phyloP scores from a whole-genome alignment of 2,329 filamentous ascomycete genomes.

The Sordariomycetes sp. region DNA sequence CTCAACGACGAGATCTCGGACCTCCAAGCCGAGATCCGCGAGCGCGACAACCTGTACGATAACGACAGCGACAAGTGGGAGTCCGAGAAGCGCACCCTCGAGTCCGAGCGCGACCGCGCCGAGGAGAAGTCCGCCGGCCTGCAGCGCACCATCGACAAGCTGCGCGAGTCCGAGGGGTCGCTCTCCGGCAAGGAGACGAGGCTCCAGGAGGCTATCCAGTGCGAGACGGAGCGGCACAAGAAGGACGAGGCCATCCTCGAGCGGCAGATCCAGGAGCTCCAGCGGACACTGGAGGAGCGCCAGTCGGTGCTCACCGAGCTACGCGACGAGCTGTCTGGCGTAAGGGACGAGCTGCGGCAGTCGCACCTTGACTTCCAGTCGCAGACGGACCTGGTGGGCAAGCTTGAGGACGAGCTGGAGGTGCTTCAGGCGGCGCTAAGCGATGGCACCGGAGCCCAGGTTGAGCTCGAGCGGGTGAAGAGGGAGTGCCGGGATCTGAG shows the following conservation, averaged over 20 bases:
- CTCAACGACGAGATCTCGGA: constrained; percentile 49
- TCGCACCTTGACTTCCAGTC: constrained; percentile 52
- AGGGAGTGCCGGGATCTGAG: constrained; percentile 16
- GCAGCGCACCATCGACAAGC: constrained; percentile 59
- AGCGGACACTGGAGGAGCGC: constrained; percentile 58
- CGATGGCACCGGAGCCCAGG: constrained; percentile 46
- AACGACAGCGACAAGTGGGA: constrained; percentile 67
- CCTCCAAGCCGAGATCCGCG: constrained; percentile 53
- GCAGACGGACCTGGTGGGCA: constrained; percentile 54
- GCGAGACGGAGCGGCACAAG: constrained; percentile 60
- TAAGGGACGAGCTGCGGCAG: constrained; percentile 61
- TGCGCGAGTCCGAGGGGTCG: constrained; percentile 57
- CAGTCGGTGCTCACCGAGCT: constrained; percentile 55
- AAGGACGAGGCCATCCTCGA: constrained; percentile 60
- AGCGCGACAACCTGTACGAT: constrained; percentile 60
- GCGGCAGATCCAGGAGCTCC: constrained; percentile 65
- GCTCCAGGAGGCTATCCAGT: constrained; percentile 54
- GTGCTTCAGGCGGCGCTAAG: constrained; percentile 57
- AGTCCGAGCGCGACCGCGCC: constrained; percentile 54
- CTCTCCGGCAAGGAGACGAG: constrained; percentile 58
- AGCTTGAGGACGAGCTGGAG: constrained; percentile 67
- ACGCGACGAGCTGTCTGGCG: constrained; percentile 52
- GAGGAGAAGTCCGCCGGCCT: constrained; percentile 58
- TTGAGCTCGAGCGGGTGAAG: constrained; percentile 16
- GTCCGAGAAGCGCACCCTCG: constrained; percentile 51